phyloP scores from a whole-genome alignment of 768 basidiomycete genomes.

The Flagelloscypha sp. region DNA sequence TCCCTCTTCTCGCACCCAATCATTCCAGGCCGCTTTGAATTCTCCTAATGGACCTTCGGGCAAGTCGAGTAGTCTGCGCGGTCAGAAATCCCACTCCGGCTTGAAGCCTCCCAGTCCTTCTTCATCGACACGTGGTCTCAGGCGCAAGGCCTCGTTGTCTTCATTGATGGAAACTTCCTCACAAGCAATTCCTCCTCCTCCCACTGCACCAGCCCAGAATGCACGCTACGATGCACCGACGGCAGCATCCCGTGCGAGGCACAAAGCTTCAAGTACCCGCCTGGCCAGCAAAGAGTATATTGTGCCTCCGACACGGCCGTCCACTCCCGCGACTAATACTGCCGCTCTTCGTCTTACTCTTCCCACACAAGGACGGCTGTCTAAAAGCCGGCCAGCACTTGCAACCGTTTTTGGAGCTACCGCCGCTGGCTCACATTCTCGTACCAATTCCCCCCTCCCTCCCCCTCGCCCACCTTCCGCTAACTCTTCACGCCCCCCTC shows the following conservation, averaged over 20 bases:
- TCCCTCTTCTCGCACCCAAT: conserved; percentile 49
- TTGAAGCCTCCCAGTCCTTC: conserved; percentile 71
- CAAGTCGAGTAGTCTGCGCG: conserved; percentile 69
- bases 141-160: conserved; percentile 74
- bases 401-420: conserved; percentile 61
- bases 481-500: conserved; percentile 29
- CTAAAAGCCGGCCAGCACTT: conserved; percentile 69
- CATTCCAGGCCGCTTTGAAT: conserved; percentile 49
- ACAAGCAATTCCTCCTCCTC: conserved; percentile 33
- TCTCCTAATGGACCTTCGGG: conserved; percentile 40
- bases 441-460: conserved; percentile 52
- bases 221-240: conserved; percentile 71
- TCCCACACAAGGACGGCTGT: conserved; percentile 72
- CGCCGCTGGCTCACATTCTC: conserved; percentile 28
- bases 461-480: conserved; percentile 51
- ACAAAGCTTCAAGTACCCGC: conserved; percentile 59
- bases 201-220: conserved; percentile 32
- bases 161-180: conserved; percentile 57
- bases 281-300: conserved; percentile 51
- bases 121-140: conserved; percentile 50
- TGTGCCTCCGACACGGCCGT: conserved; percentile 70
- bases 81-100: conserved; percentile 78
- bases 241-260: conserved; percentile 73
- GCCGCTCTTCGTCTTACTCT: conserved; percentile 76
- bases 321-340: conserved; percentile 72